phyloP scores from a whole-genome alignment of 2,329 filamentous ascomycete genomes.

The Fusarium proliferatum region DNA sequence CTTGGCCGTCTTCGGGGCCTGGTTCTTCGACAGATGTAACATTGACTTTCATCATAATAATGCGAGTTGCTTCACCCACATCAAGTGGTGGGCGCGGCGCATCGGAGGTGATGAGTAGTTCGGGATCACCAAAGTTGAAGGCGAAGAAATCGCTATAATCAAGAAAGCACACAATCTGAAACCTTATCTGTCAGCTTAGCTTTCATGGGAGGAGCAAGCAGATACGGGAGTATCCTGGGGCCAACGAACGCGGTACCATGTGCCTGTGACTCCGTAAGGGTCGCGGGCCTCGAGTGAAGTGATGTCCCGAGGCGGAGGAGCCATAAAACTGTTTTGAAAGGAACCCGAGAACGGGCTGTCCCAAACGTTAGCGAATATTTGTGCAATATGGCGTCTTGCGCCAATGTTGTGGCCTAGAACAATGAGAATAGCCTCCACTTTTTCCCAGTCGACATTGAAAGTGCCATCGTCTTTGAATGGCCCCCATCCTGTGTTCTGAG shows the following conservation, averaged over 20 bases:
- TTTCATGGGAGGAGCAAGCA: neutral
- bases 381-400: constrained; percentile 57
- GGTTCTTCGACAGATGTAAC: constrained; percentile 71
- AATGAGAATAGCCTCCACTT: constrained; percentile 79
- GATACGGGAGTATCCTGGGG: neutral
- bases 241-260: constrained; percentile 72
- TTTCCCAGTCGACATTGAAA: constrained; percentile 79
- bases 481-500: constrained; percentile 71
- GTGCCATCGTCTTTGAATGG: constrained; percentile 75
- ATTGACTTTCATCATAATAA: constrained; percentile 75
- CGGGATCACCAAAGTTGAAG: constrained; percentile 73
- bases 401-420: constrained; percentile 73
- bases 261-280: constrained; percentile 77
- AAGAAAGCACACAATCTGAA: constrained; percentile 60
- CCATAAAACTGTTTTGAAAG: constrained; percentile 62
- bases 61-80: constrained; percentile 73
- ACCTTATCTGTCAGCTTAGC: constrained; percentile 31
- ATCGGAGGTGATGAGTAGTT: constrained; percentile 53
- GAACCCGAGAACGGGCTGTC: constrained; percentile 65
- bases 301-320: constrained; percentile 49
- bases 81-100: constrained; percentile 65
- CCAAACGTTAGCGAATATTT: constrained; percentile 65
- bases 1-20: constrained; percentile 66
- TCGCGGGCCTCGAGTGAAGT: constrained; percentile 65
- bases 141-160: constrained; percentile 79